Percentiles rank a stretch among this genome's conserved stretches.
phyloP scores from a whole-genome alignment of 768 basidiomycete genomes.

The Hygrophorus pudorinus region DNA sequence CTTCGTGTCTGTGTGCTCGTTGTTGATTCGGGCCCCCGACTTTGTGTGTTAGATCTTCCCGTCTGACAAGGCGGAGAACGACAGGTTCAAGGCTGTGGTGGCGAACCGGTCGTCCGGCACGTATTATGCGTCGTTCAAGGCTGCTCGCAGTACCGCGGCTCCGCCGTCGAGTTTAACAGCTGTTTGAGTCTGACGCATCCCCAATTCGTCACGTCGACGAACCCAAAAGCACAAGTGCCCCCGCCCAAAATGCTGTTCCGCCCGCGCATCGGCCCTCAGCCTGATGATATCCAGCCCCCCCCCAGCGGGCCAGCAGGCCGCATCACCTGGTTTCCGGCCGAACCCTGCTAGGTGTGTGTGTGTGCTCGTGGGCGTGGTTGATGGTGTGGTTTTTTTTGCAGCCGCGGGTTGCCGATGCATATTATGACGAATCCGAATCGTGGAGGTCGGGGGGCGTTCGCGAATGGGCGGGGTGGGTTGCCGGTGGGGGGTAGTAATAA shows the following conservation, averaged over 20 bases:
- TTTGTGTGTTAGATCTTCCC: no score
- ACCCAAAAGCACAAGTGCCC: slow-evolving; percentile 43
- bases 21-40: no score
- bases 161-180: slow-evolving; percentile 75
- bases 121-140: no score
- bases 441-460: no score
- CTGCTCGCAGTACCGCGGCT: slow-evolving; percentile 91
- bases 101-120: no score
- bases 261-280: slow-evolving; percentile 59
- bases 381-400: slow-evolving; percentile 9
- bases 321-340: slow-evolving; percentile 57
- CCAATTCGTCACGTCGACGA: slow-evolving; percentile 76
- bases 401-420: slow-evolving; percentile 34
- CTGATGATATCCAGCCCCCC: slow-evolving; percentile 43
- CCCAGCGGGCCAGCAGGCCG: slow-evolving; percentile 44
- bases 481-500: no score
- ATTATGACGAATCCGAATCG: no score
- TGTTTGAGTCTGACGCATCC: slow-evolving; percentile 83
- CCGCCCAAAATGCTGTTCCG: slow-evolving; percentile 47
- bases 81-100: no score
- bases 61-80: no score
- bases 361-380: slow-evolving; percentile 1
- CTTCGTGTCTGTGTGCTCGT: no score
- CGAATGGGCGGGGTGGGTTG: no score
- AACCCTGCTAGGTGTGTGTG: slow-evolving; percentile 27